A percentile compares a stretch with the other conserved stretches of the same genome.
Evolutionary conservation across 495 filamentous ascomycete species (phyloP).

Genomic region (Aspergillus coremiiformis): DNA sequence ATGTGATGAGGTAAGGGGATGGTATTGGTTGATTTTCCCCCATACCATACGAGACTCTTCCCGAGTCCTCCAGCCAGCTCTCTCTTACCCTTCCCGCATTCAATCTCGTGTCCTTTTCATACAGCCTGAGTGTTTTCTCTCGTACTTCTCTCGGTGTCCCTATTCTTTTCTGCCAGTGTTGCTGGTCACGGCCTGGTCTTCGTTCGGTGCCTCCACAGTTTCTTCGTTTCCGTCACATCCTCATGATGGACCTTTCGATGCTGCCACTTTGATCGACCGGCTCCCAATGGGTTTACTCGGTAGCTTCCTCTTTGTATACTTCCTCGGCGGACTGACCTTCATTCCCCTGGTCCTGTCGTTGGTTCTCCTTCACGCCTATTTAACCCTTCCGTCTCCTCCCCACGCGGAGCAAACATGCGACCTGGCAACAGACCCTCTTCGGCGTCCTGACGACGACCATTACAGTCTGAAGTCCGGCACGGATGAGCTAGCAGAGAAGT

Average conservation of each 20-base stretch:
- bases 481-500: slow-evolving; percentile 46
- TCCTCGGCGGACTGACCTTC: slow-evolving; percentile 87
- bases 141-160: neutral
- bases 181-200: neutral
- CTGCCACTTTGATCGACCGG: slow-evolving; percentile 27
- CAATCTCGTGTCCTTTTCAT: neutral
- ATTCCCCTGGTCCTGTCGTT: slow-evolving; percentile 64
- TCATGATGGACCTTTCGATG: slow-evolving; percentile 29
- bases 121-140: neutral
- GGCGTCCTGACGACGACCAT: slow-evolving; percentile 39
- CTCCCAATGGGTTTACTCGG: slow-evolving; percentile 61
- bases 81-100: neutral
- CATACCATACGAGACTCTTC: neutral
- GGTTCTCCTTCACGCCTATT: slow-evolving; percentile 59
- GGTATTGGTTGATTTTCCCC: neutral
- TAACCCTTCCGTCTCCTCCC: slow-evolving; percentile 50
- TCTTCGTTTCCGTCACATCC: neutral
- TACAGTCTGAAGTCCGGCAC: slow-evolving; percentile 43
- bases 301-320: slow-evolving; percentile 65
- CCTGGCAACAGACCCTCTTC: slow-evolving; percentile 24
- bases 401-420: slow-evolving; percentile 33
- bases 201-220: neutral
- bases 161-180: neutral
- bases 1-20: neutral
- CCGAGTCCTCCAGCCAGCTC: neutral